phyloP scores from a whole-genome alignment of 768 basidiomycete species.

The Tephrocybe sp. region DNA sequence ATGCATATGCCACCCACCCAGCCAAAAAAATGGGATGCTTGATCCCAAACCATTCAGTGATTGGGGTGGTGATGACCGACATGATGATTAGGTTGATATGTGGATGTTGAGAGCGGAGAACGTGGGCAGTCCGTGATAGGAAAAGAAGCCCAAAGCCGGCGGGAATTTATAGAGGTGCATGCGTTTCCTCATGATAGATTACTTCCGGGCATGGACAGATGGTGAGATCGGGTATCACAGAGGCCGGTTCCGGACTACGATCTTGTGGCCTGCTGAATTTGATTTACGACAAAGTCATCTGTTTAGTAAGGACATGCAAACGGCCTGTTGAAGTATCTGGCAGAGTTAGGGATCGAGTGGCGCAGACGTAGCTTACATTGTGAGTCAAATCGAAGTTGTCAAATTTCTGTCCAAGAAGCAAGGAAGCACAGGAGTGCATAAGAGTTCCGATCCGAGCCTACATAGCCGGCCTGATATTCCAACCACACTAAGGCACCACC shows the following conservation, averaged over 20 bases:
- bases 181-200: constrained; percentile 17
- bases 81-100: constrained; percentile 30
- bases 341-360: too few relatives aligned
- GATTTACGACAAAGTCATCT: too few relatives aligned
- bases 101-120: constrained; percentile 3
- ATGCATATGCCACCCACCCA: constrained; percentile 36
- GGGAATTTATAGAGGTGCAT: constrained; percentile 11
- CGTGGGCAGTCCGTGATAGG: neutral
- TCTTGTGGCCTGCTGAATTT: neutral
- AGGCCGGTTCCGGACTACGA: constrained; percentile 3
- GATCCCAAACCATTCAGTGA: constrained; percentile 87
- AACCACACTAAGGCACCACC: too few relatives aligned
- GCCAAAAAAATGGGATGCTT: constrained; percentile 88
- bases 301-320: too few relatives aligned
- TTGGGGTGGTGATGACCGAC: constrained; percentile 75
- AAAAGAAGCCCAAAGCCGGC: neutral
- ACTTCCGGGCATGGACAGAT: neutral
- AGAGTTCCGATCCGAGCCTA: too few relatives aligned
- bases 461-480: too few relatives aligned
- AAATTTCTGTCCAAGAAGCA: too few relatives aligned
- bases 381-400: too few relatives aligned
- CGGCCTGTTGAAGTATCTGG: too few relatives aligned
- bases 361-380: too few relatives aligned
- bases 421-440: too few relatives aligned
- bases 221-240: constrained; percentile 11